Conservation (phyloP, 2,329 filamentous ascomycete genomes). For the Metarhizium humberi region DNA sequence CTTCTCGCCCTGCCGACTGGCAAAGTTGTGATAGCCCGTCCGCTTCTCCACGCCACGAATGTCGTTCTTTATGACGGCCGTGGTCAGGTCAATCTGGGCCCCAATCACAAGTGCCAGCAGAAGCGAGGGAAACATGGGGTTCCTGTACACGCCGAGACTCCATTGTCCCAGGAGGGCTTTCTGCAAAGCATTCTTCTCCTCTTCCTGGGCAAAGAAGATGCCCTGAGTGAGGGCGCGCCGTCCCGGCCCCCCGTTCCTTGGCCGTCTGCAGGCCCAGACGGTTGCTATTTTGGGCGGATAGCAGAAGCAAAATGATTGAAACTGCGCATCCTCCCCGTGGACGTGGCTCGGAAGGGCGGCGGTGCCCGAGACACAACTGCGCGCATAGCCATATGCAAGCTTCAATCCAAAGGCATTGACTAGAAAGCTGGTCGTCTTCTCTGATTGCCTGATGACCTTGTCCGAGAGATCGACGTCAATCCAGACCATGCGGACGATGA, state of each 20-base stretch:
- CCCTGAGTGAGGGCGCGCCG: conserved; percentile 15
- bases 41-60: conserved; percentile 25
- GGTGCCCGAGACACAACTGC: conserved; percentile 24
- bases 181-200: conserved; percentile 16
- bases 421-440: conserved; percentile 10
- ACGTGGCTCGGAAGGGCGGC: conserved; percentile 14
- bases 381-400: conserved; percentile 23
- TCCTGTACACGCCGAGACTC: conserved; percentile 15
- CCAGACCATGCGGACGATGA: conserved; percentile 23
- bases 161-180: conserved; percentile 18
- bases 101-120: conserved; percentile 23
- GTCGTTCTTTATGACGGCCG: conserved; percentile 20
- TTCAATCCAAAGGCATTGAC: conserved; percentile 18
- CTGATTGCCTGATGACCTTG: conserved; percentile 16
- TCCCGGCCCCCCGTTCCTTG: conserved; percentile 3
- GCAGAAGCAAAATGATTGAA: conserved; percentile 21
- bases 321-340: conserved; percentile 1
- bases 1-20: conserved; percentile 16
- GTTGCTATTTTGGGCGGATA: conserved; percentile 29
- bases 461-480: conserved; percentile 13
- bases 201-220: conserved; percentile 20
- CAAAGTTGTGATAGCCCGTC: conserved; percentile 26
- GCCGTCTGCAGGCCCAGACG: conserved; percentile 23
- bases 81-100: conserved; percentile 22
- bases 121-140: conserved; percentile 27